phyloP scores from a whole-genome alignment of 106 monocot genomes.

The Cymbidium sinense region DNA sequence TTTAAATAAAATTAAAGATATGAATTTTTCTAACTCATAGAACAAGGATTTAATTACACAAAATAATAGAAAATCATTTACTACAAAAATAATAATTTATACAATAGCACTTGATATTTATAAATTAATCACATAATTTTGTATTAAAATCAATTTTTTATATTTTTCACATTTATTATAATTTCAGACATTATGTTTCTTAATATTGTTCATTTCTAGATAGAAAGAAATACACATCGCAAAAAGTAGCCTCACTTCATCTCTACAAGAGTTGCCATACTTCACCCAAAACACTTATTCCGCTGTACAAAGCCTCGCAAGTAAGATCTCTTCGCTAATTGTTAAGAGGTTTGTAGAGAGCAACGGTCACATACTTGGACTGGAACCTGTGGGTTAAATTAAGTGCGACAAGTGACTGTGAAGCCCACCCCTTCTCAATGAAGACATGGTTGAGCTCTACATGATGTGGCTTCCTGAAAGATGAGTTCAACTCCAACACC shows the following conservation, averaged over 20 bases:
- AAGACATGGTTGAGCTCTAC: constrained; percentile 77
- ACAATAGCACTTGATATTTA: too few relatives aligned
- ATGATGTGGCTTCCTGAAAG: constrained; percentile 35
- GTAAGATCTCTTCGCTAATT: constrained; percentile 1
- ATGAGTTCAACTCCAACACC: constrained; percentile 18
- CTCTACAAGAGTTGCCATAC: not conserved
- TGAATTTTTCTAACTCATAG: too few relatives aligned
- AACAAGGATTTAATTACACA: too few relatives aligned
- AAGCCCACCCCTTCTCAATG: constrained; percentile 62
- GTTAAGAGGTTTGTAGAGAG: constrained; percentile 60
- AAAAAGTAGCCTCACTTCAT: not conserved
- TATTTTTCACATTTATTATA: too few relatives aligned
- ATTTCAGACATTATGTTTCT: too few relatives aligned
- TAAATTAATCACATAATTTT: too few relatives aligned
- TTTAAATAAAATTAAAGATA: too few relatives aligned
- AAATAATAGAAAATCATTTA: too few relatives aligned
- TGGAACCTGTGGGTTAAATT: constrained; percentile 68
- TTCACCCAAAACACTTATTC: not conserved
- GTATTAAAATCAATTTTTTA: too few relatives aligned
- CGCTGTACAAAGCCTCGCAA: not conserved
- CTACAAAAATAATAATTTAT: too few relatives aligned
- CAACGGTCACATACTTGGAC: constrained; percentile 71
- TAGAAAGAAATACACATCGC: not conserved
- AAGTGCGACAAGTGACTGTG: constrained; percentile 58
- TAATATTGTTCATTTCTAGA: not conserved